A percentile compares a stretch with the other conserved stretches of the same genome.
These are phyloP conservation scores for Punica granatum DNA, from an alignment of 345 rosid genomes.

Conservation along the genomic window DNA sequence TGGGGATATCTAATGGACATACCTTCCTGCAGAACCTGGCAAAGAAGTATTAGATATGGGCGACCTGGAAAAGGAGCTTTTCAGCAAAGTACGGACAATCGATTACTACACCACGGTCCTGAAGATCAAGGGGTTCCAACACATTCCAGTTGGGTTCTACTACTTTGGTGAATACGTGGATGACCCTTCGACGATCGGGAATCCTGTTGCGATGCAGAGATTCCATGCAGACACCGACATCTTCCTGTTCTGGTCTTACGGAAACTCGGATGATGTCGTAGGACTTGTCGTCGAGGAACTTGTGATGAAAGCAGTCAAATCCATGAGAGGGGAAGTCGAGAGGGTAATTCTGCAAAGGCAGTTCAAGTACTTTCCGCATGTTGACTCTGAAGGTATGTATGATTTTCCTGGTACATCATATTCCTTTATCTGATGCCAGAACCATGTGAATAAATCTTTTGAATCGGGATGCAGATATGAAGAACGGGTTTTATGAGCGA, in stretches of 20 bases:
- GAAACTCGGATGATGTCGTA: slow-evolving; percentile 32
- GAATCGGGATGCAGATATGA: slow-evolving; percentile 37
- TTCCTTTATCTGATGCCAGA: slow-evolving; percentile 1
- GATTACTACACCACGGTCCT: slow-evolving; percentile 61
- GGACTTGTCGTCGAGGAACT: slow-evolving; percentile 37
- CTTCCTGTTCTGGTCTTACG: slow-evolving; percentile 69
- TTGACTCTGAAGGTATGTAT: slow-evolving; percentile 44
- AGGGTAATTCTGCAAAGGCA: slow-evolving; percentile 42
- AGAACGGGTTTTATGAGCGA: slow-evolving; percentile 51
- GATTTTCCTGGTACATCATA: not conserved
- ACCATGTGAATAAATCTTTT: slow-evolving; percentile 6
- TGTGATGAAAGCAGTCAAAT: slow-evolving; percentile 26
- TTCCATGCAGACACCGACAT: slow-evolving; percentile 50
- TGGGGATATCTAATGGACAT: slow-evolving; percentile 5
- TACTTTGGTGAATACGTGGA: slow-evolving; percentile 62
- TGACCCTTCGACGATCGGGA: slow-evolving; percentile 53
- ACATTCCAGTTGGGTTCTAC: slow-evolving; percentile 50
- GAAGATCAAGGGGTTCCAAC: slow-evolving; percentile 50
- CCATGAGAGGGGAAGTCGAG: slow-evolving; percentile 46
- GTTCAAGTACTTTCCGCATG: slow-evolving; percentile 65
- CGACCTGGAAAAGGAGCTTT: slow-evolving; percentile 45
- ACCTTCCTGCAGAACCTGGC: slow-evolving; percentile 34
- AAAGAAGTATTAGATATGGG: slow-evolving; percentile 34
- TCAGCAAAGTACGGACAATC: slow-evolving; percentile 49
- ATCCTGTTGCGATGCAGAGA: slow-evolving; percentile 69